Evolutionary conservation across 2,329 filamentous ascomycete species (phyloP), one percentile per base, ranked within the genome.

Genomic region (Colletotrichum tabaci): DNA sequence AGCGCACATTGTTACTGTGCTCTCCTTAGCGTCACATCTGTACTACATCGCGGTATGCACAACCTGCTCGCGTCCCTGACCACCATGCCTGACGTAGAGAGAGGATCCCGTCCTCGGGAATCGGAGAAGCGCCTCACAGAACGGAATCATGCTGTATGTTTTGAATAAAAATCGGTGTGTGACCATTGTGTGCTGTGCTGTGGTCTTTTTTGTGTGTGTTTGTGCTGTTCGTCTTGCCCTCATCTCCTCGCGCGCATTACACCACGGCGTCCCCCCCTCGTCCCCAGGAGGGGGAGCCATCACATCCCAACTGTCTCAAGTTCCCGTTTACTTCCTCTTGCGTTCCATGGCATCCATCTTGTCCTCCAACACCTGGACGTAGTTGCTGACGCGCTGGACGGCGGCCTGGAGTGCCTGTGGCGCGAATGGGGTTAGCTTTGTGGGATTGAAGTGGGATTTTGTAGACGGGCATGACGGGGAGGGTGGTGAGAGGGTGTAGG

Each of bases 311-410:
- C 21, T 8, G 42, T 46, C 23, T 16, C 55, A 26, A 26, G 10
- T 1, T 9, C 30, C 52, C 44, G 46, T n/a, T 79, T 84, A 91
- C 86, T 92, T 93, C 85, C 91, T 93, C 85, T 90, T 93, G 79
- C 83, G 81, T 77, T 91, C 88, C 78, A 90, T 77, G 73, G 88
- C 85, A 76, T 92, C 90, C 76, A 95, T 88, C 85, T 93, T 95
- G 77, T 93, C 89, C 85, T 98, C 96, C 75, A 98, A 85, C 62
- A 89, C 89, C 80, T 91, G 90, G 74, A 98, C 91, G 81, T 98
- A 97, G 74, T 89, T 90, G 84, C 94, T 94, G 81, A 98, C 90
- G 80, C 93, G 90, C 82, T 95, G 92, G 68, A 97, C 95, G 60
- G 95, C 94, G 61, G 91, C 88, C 88, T 98, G 95, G 60, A 98